Evolutionary conservation across 1,284 basidiomycete species (phyloP).

Genomic region (Sporisorium iseilematis-ciliati): DNA sequence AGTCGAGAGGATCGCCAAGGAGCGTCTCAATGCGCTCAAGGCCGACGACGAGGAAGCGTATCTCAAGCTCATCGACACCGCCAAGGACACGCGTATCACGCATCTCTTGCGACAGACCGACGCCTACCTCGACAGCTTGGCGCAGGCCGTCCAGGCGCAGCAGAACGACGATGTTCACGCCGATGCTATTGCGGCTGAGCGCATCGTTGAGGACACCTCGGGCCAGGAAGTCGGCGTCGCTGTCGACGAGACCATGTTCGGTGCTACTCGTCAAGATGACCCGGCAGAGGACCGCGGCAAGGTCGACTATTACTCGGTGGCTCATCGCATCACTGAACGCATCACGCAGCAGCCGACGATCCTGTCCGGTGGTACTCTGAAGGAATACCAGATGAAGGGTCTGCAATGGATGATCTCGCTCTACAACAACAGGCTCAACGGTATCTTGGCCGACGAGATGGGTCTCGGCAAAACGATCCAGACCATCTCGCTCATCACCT

Average conservation of each 20-base stretch:
- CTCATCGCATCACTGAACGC: slow-evolving; percentile 92
- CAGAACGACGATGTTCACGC: slow-evolving; percentile 79
- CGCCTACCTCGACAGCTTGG: slow-evolving; percentile 91
- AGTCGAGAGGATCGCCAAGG: slow-evolving; percentile 94
- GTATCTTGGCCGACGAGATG: slow-evolving; percentile 70
- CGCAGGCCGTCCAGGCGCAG: slow-evolving; percentile 92
- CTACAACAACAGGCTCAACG: slow-evolving; percentile 70
- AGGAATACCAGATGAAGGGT: slow-evolving; percentile 70
- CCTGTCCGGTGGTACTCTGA: slow-evolving; percentile 74
- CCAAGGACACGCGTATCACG: slow-evolving; percentile 98
- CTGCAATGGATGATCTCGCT: slow-evolving; percentile 70
- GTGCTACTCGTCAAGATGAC: slow-evolving; percentile 79
- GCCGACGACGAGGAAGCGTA: slow-evolving; percentile 99
- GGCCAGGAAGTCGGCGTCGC: slow-evolving; percentile 70
- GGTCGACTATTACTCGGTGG: slow-evolving; percentile 96
- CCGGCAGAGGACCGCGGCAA: slow-evolving; percentile 76
- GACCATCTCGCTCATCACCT: slow-evolving; percentile 70
- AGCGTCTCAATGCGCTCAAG: slow-evolving; percentile 97
- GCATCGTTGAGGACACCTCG: slow-evolving; percentile 47
- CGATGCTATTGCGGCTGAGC: slow-evolving; percentile 64
- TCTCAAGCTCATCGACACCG: slow-evolving; percentile 98
- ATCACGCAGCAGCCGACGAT: slow-evolving; percentile 84
- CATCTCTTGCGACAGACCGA: slow-evolving; percentile 96
- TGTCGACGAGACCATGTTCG: slow-evolving; percentile 88
- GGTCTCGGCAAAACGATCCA: slow-evolving; percentile 70